Base-by-base conservation (phyloP, 1,139 yeast species). In the Geotrichum aggregatum region DNA sequence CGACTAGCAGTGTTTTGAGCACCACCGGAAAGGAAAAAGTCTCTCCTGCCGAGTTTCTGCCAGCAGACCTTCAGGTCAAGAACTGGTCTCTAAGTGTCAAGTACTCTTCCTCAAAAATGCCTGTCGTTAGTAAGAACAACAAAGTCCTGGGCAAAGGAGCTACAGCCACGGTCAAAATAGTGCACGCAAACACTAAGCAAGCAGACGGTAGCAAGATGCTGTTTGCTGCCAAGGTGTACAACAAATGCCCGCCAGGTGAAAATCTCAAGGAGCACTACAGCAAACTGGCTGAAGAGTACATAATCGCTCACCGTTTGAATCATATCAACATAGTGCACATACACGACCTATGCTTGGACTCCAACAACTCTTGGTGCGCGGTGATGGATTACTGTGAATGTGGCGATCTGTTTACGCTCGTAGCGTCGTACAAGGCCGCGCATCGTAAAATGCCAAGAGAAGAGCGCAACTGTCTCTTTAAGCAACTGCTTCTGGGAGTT, bases 371-470 rank as follows among this genome's bases (percentile, higher is more conserved):
- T n/a, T 81, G 84, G 58, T 81, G 85, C 60, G 78, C 83, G 42
- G 84, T 85, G n/a, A 80, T 84, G 87, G 87, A 83, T 61, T 83
- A 80, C 62, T 81, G 88, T 52, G 78, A 83, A 1, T 84, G 87
- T 49, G 92, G 94, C 35, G 89, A 85, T 66, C 69, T 86, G 36
- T 84, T 77, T 61, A 68, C 80, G 0, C 72, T 85, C 53, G 82
- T 87, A 44, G 63, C 59, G 85, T 50, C 54, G 28, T 61, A 52
- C 54, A 61, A 61, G 50, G 47, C 56, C 4, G 61, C 61, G 47
- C 60, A 56, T 54, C 60, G 61, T 44, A 55, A 56, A 43, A 61
- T 61, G 63, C 59, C 63, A 52, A 59, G 59, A 28, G 61, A 52
- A 18, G 88, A 83, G 63, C 75, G 79, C 56, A 76, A 73, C 63